Base-by-base conservation (phyloP, 2,329 filamentous ascomycete species). In the Hymenoscyphus albidus region DNA sequence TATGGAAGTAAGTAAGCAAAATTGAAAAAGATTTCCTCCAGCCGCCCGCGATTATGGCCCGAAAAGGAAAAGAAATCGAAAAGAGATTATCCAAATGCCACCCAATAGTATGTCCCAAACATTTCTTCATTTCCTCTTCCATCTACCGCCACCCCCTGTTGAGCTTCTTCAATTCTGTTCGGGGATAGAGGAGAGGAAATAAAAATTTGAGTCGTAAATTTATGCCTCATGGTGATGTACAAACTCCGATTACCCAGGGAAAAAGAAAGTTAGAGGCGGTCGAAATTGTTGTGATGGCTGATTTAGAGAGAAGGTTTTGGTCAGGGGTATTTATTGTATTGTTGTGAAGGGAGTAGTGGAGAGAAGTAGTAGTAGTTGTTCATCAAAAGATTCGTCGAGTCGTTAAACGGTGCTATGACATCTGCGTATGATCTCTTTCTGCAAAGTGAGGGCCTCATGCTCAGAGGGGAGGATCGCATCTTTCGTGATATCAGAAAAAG, bases 401-500 rank as follows among this genome's bases (percentile, higher is more conserved):
- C 48, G 48, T 54, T 22, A 54, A 54, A 54, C 48, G 48, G 48
- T 22, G 48, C 10, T 27, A 27, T 54, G 48, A 54, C 48, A 54
- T 54, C 18, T 54, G 44, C 18, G 10, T 54, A 10, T 12, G 22
- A 22, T 22, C 48, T 54, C 22, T 22, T 54, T 54, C n/a, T 18
- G 12, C 12, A 54, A 12, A 13, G 48, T 9, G 18, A 54, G 48
- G 18, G 48, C n/a, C 44, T 54, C 48, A 13, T 27, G 22, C 12
- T 54, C 22, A 54, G 13, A 54, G 18, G 22, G 48, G 48, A 54
- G 48, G 48, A 27, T 54, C 48, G 48, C 48, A 54, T 54, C 48
- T 54, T 54, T 54, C 48, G 48, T 54, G 48, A 54, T 13, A 54
- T 54, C 48, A 54, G 48, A 54, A 54, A 54, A 54, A 13, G 44